phyloP scores from a whole-genome alignment of 257 asterid species.

The Nicotiana benthamiana region DNA sequence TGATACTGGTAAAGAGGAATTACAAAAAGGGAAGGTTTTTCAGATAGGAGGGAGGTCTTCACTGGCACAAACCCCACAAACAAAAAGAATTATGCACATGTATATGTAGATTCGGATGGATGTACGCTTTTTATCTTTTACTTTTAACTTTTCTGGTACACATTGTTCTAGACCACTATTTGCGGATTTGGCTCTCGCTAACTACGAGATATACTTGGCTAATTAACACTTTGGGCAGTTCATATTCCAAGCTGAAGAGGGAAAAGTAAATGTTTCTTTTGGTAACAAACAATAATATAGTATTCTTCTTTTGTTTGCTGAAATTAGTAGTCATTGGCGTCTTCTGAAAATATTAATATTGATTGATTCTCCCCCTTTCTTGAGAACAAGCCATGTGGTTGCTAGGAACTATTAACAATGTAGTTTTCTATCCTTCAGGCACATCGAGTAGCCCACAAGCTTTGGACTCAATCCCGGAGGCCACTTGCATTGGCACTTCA shows the following conservation, averaged over 20 bases:
- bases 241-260: neutral
- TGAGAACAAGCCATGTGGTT: neutral
- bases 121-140: no score
- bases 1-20: no score
- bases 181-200: neutral
- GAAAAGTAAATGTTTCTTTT: neutral
- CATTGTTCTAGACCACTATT: no score
- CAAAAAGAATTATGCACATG: no score
- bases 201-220: neutral
- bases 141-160: no score
- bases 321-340: neutral
- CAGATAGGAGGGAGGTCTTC: no score
- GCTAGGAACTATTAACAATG: neutral
- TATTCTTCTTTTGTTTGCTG: neutral
- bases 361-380: neutral
- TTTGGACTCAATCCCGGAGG: conserved; percentile 32
- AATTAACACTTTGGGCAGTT: neutral
- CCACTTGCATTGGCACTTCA: conserved; percentile 35
- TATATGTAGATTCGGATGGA: no score
- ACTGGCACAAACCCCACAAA: no score
- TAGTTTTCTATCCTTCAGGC: conserved; percentile 11
- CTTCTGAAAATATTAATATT: neutral
- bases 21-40: no score
- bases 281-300: neutral
- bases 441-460: conserved; percentile 36